These are phyloP conservation scores for Ganoderma sinense DNA, from an alignment of 1,284 basidiomycete species.

Conservation along the genomic window DNA sequence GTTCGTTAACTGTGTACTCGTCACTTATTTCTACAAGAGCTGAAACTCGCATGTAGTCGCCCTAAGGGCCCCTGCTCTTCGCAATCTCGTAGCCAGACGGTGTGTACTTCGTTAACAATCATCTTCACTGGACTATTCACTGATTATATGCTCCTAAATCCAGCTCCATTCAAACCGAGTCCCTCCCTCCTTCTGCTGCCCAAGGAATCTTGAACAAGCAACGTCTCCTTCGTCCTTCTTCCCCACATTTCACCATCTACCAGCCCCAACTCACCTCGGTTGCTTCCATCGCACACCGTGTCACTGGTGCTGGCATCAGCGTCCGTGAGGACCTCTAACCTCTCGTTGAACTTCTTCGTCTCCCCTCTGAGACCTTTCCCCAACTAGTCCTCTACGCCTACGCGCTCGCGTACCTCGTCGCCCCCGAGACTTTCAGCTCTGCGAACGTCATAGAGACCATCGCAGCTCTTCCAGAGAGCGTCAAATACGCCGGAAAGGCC, in stretches of 20 bases:
- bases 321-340: conserved; percentile 61
- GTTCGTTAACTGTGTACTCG: conserved; percentile 41
- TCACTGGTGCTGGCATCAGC: conserved; percentile 83
- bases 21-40: neutral
- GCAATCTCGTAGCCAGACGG: conserved; percentile 56
- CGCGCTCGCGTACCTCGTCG: conserved; percentile 87
- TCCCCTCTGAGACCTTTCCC: neutral
- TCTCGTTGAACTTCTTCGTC: neutral
- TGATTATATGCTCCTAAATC: neutral
- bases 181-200: conserved; percentile 64
- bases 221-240: conserved; percentile 84
- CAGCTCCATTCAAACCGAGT: conserved; percentile 66
- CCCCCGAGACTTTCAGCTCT: conserved; percentile 83
- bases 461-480: conserved; percentile 69
- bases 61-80: conserved; percentile 47
- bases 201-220: conserved; percentile 86
- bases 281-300: conserved; percentile 86
- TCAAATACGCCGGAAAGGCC: conserved; percentile 81
- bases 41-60: conserved; percentile 36
- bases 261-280: conserved; percentile 95
- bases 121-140: neutral
- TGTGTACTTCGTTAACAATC: conserved; percentile 34
- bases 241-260: conserved; percentile 96
- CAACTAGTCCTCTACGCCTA: conserved; percentile 85
- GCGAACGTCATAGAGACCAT: conserved; percentile 81